These are phyloP conservation scores for Gleditsia sinensis DNA, from an alignment of 306 rosid species.

Conservation along the genomic window DNA sequence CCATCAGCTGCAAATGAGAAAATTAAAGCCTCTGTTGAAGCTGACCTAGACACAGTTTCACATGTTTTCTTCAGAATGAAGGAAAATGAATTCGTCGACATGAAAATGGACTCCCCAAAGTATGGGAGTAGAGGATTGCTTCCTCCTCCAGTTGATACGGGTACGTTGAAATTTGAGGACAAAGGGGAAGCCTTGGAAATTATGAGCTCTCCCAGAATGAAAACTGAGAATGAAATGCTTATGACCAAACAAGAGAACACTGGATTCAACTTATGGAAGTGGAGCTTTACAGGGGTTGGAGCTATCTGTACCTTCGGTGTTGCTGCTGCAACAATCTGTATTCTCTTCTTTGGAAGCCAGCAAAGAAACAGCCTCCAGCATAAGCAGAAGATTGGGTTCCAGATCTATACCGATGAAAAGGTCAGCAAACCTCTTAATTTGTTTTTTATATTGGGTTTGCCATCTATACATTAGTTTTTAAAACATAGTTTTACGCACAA, in stretches of 20 bases:
- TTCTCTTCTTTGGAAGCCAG: slow-evolving; percentile 59
- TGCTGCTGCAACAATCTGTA: slow-evolving; percentile 83
- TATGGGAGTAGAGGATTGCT: slow-evolving; percentile 42
- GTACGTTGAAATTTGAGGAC: slow-evolving; percentile 46
- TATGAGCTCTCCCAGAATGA: slow-evolving; percentile 51
- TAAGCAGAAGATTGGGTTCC: slow-evolving; percentile 60
- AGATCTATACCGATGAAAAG: slow-evolving; percentile 74
- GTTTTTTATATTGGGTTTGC: neutral
- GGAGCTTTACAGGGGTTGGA: slow-evolving; percentile 77
- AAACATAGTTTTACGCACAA: neutral
- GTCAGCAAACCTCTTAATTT: slow-evolving; percentile 45
- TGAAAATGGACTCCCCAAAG: slow-evolving; percentile 72
- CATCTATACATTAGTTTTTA: too few species aligned
- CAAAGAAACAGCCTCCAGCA: slow-evolving; percentile 46
- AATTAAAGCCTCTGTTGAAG: slow-evolving; percentile 27
- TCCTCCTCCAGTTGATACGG: slow-evolving; percentile 46
- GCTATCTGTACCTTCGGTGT: slow-evolving; percentile 88
- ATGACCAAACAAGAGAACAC: slow-evolving; percentile 20
- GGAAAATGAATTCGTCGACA: slow-evolving; percentile 81
- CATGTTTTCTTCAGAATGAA: slow-evolving; percentile 60
- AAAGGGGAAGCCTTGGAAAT: slow-evolving; percentile 41
- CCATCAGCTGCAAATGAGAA: slow-evolving; percentile 26
- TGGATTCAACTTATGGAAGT: slow-evolving; percentile 61
- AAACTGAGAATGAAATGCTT: slow-evolving; percentile 36
- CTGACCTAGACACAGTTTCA: slow-evolving; percentile 51